Evolutionary conservation across 2,329 filamentous ascomycete genomes (phyloP).

Genomic region (Whalleya microplaca): DNA sequence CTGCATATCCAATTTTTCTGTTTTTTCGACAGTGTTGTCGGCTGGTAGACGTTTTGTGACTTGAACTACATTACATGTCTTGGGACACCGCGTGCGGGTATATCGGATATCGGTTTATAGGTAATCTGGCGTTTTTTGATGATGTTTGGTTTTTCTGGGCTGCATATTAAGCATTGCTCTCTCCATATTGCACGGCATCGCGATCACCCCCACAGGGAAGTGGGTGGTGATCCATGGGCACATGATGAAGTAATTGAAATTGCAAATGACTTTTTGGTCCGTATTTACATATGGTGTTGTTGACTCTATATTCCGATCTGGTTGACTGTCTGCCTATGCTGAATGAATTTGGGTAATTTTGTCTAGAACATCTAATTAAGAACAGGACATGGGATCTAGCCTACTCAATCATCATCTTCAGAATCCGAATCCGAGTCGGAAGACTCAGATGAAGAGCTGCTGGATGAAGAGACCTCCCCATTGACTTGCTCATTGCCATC

Average conservation of each 20-base stretch:
- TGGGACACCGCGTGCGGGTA: background rate
- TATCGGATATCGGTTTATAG: constrained; percentile 17
- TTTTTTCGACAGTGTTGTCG: constrained; percentile 5
- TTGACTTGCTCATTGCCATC: constrained; percentile 26
- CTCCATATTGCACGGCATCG: constrained; percentile 18
- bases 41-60: constrained; percentile 1
- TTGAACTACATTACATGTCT: background rate
- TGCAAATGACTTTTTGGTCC: constrained; percentile 6
- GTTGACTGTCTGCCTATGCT: constrained; percentile 7
- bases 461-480: constrained; percentile 42
- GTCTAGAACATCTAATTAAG: constrained; percentile 15
- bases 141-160: constrained; percentile 14
- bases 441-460: constrained; percentile 43
- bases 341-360: constrained; percentile 28
- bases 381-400: background rate
- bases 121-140: constrained; percentile 20
- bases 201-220: constrained; percentile 6
- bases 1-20: background rate
- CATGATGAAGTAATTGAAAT: constrained; percentile 9
- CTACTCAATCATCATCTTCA: constrained; percentile 37
- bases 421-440: constrained; percentile 41
- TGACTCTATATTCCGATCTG: constrained; percentile 1
- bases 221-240: no score
- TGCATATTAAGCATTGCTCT: constrained; percentile 17
- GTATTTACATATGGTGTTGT: background rate